Evolutionary conservation across 2,329 filamentous ascomycete genomes (phyloP).

Genomic region (Stagonosporopsis vannaccii): DNA sequence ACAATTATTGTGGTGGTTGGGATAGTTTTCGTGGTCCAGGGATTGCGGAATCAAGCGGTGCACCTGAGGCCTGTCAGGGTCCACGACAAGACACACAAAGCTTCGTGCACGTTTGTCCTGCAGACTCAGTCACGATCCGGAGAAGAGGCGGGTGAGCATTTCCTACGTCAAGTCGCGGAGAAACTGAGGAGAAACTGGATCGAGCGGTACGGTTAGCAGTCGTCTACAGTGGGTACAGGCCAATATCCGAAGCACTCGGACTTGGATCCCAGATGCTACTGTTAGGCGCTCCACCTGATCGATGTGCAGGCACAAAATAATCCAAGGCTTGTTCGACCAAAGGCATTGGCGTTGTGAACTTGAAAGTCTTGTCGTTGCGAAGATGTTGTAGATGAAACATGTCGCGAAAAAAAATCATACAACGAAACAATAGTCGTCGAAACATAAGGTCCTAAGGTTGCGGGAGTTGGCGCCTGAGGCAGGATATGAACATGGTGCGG

Average conservation of each 20-base stretch:
- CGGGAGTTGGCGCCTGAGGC: conserved; percentile 18
- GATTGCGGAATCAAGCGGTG: conserved; percentile 10
- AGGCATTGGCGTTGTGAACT: conserved; percentile 7
- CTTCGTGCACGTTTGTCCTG: conserved; percentile 11
- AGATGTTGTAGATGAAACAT: conserved; percentile 12
- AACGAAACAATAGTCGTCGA: conserved; percentile 15
- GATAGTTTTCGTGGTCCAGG: conserved; percentile 1
- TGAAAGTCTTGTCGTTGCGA: conserved; percentile 1
- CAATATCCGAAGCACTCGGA: conserved; percentile 22
- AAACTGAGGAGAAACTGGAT: conserved; percentile 16
- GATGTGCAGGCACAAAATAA: conserved; percentile 22
- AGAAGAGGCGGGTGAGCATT: conserved; percentile 17
- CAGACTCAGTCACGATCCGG: conserved; percentile 8
- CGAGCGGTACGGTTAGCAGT: conserved; percentile 17
- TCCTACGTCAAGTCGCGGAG: conserved; percentile 18
- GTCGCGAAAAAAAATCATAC: not conserved
- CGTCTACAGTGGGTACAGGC: conserved; percentile 20
- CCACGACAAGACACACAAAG: conserved; percentile 16
- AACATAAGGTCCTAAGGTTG: conserved; percentile 11
- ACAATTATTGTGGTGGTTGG: conserved; percentile 9
- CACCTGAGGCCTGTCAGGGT: conserved; percentile 11
- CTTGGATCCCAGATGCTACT: conserved; percentile 6
- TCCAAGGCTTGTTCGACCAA: not conserved
- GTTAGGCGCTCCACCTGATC: conserved; percentile 21
- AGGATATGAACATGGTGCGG: conserved; percentile 19